These are phyloP conservation scores for Cyclotella cryptica DNA, from an alignment of 108 stramenopile species.

Conservation along the genomic window DNA sequence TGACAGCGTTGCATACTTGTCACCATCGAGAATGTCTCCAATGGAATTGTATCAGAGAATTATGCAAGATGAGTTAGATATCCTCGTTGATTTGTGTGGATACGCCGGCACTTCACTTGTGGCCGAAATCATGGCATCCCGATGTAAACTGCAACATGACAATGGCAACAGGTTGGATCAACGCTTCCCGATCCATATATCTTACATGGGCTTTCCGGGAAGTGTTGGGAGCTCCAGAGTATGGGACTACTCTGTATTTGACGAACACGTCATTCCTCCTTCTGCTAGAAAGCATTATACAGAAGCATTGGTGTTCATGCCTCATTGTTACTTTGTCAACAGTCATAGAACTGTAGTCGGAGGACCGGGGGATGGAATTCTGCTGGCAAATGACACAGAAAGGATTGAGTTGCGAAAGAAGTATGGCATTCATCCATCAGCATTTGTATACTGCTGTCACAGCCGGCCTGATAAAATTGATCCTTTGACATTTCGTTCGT, in stretches of 20 bases:
- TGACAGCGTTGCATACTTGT: slow-evolving; percentile 68
- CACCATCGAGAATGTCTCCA: slow-evolving; percentile 36
- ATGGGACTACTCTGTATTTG: slow-evolving; percentile 80
- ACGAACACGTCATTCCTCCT: slow-evolving; percentile 65
- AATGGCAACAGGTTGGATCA: slow-evolving; percentile 28
- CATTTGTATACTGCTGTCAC: slow-evolving; percentile 87
- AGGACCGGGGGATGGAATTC: slow-evolving; percentile 36
- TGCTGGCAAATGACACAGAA: slow-evolving; percentile 52
- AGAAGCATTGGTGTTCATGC: slow-evolving; percentile 78
- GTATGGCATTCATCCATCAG: slow-evolving; percentile 72
- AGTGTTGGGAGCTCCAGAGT: slow-evolving; percentile 72
- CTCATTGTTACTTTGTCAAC: slow-evolving; percentile 90
- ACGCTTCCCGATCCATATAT: slow-evolving; percentile 54
- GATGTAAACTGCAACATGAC: slow-evolving; percentile 41
- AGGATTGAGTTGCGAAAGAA: slow-evolving; percentile 52
- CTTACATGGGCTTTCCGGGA: slow-evolving; percentile 88
- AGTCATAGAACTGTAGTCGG: slow-evolving; percentile 73
- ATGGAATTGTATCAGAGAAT: slow-evolving; percentile 68
- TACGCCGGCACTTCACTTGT: slow-evolving; percentile 79
- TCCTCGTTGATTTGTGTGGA: slow-evolving; percentile 89
- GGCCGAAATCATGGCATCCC: slow-evolving; percentile 63
- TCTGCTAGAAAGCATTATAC: slow-evolving; percentile 65
- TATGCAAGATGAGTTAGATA: slow-evolving; percentile 64
- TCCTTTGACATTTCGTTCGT: slow-evolving; percentile 74
- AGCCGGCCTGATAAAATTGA: slow-evolving; percentile 91